These are phyloP conservation scores for Chamaecrista fasciculata DNA, from an alignment of 306 rosid species.

Conservation along the genomic window DNA sequence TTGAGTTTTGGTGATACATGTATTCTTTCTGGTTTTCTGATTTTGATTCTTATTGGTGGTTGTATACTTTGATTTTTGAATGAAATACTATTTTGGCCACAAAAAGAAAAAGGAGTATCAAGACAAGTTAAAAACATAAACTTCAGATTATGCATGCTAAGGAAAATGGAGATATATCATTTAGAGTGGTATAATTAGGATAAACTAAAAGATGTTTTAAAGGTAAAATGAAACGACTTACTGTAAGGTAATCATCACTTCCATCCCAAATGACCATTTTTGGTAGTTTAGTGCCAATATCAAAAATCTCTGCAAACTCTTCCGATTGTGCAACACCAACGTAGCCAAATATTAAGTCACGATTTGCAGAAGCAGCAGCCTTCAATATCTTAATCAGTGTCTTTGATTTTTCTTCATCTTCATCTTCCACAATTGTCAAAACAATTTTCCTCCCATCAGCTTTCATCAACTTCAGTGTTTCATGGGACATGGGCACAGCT, in stretches of 20 bases:
- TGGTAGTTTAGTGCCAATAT: conserved; percentile 57
- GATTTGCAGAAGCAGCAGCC: conserved; percentile 96
- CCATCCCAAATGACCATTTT: conserved; percentile 90
- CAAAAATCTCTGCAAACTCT: conserved; percentile 82
- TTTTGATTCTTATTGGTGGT: too few species aligned
- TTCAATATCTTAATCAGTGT: conserved; percentile 68
- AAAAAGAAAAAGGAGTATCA: not conserved
- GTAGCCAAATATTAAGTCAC: conserved; percentile 81
- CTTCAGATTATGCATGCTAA: not conserved
- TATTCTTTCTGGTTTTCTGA: too few species aligned
- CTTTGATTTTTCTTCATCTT: conserved; percentile 62
- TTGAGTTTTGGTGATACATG: too few species aligned
- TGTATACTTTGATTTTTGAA: too few species aligned
- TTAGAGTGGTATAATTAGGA: conserved; percentile 21
- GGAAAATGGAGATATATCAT: conserved; percentile 21
- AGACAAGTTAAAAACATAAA: not conserved
- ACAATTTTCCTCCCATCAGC: conserved; percentile 80
- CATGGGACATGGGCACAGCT: conserved; percentile 67
- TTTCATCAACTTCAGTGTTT: conserved; percentile 61
- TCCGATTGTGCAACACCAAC: conserved; percentile 81
- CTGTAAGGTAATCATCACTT: conserved; percentile 64
- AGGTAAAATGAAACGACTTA: conserved; percentile 42
- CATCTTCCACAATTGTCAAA: conserved; percentile 81
- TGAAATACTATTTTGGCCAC: too few species aligned
- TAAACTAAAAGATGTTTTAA: not conserved